Evolutionary conservation across 805 yeast species (phyloP).

Genomic region (Suhomyces sp.): DNA sequence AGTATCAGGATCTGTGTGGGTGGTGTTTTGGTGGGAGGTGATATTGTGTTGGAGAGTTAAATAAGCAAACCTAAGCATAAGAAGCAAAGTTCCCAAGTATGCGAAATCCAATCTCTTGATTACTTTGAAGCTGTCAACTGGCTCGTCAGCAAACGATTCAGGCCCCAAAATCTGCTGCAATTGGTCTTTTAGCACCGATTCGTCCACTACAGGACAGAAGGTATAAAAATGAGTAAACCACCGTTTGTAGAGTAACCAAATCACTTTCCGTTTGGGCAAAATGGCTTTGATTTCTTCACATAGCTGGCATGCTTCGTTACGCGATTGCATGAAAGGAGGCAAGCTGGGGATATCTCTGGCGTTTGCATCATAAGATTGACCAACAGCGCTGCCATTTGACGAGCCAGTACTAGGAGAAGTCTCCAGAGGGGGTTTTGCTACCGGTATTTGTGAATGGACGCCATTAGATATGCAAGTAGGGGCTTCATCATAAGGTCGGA

Average conservation of each 20-base stretch:
- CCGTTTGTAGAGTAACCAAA: slow-evolving; percentile 25
- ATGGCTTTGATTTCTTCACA: slow-evolving; percentile 16
- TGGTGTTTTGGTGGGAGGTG: slow-evolving; percentile 3
- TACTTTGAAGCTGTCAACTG: slow-evolving; percentile 11
- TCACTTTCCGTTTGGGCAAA: slow-evolving; percentile 22
- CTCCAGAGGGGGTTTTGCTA: not conserved
- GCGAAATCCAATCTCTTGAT: slow-evolving; percentile 16
- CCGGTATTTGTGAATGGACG: not conserved
- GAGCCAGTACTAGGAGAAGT: not conserved
- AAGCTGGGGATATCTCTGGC: not conserved
- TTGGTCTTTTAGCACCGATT: slow-evolving; percentile 18
- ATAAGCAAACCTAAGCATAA: slow-evolving; percentile 21
- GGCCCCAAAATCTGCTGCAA: slow-evolving; percentile 20
- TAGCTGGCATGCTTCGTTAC: slow-evolving; percentile 19
- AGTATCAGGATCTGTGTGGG: slow-evolving; percentile 11
- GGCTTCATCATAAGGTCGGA: slow-evolving; percentile 7
- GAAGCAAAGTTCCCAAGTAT: slow-evolving; percentile 18
- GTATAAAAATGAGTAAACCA: slow-evolving; percentile 27
- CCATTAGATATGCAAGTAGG: not conserved
- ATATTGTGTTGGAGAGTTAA: slow-evolving; percentile 20
- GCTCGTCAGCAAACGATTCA: slow-evolving; percentile 9
- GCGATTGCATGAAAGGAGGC: not conserved
- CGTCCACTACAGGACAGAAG: slow-evolving; percentile 28
- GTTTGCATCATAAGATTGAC: too few species aligned
- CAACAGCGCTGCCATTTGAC: too few species aligned